Base-by-base conservation (phyloP, 108 stramenopile genomes). In the Cyclotella sp. region DNA sequence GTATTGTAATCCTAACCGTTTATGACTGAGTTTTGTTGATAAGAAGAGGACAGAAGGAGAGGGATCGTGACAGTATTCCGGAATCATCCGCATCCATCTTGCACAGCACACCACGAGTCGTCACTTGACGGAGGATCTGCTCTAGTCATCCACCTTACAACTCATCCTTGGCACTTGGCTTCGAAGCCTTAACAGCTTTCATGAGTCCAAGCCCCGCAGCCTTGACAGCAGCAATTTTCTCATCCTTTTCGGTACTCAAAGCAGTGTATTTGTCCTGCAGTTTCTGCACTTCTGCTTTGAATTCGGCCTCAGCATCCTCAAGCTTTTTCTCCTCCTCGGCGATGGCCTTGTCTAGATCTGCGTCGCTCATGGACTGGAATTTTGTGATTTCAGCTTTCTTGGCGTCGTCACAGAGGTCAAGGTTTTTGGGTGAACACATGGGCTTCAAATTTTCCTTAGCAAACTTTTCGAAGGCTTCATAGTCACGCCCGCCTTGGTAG, bases 181-280 rank as follows among this genome's bases (percentile, higher is more conserved):
- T 68, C 70, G 75, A 81, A 65, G 73, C 79, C 81, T 86, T 90
- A 81, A 96, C 95, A 57, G 90, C 65, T 90, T 96, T 96, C 92
- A 93, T 90, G 58, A 96, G 75, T 16, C 92, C 92, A 70, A 96
- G 88, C 34, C 95, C 95, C 53, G 91, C 82, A 40, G 72, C 80
- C 90, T 96, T 96, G 72, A 96, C 86, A 22, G 81, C 89, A 42
- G 82, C 92, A 41, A 91, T 77, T 26, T 73, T 84, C 52, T 70
- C 89, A 29, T 93, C 93, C 88, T 96, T 93, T 22, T 90, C 90
- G 12, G 67, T 42, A 73, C 64, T 80, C 45, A 91, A 69, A 28
- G 73, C 67, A 43, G 91, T 55, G 76, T 89, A 93, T 19, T 73
- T 68, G n/a, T 79, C 73, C 70, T 93, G 91, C 6, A 96, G 79